A percentile compares a stretch with the other conserved stretches of the same genome.
phyloP scores from a whole-genome alignment of 2,329 filamentous ascomycete species.

The Diplocarpon mali region DNA sequence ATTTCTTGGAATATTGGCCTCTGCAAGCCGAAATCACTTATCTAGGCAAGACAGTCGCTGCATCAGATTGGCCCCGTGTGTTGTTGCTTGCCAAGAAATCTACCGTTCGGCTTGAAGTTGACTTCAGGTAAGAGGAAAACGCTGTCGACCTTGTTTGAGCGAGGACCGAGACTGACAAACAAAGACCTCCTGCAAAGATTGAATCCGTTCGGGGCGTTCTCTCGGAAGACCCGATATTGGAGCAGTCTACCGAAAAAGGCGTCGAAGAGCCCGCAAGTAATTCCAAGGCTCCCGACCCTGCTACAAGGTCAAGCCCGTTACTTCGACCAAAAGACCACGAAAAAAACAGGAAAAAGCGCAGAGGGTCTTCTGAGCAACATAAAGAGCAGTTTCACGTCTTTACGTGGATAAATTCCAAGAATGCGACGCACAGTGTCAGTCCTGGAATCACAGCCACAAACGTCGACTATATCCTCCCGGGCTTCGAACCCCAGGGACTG shows the following conservation, averaged over 20 bases:
- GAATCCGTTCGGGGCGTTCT: slow-evolving; percentile 2
- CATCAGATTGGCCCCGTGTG: slow-evolving; percentile 21
- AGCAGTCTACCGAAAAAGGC: neutral
- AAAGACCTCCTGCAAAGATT: neutral
- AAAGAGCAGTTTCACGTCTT: slow-evolving; percentile 21
- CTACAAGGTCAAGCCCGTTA: neutral
- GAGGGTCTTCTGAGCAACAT: neutral
- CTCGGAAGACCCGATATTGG: neutral
- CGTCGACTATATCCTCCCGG: neutral
- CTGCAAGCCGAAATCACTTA: slow-evolving; percentile 29
- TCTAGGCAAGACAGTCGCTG: slow-evolving; percentile 23
- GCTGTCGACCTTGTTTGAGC: neutral
- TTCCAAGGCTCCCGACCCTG: neutral
- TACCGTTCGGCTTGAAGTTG: slow-evolving; percentile 13
- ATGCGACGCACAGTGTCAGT: neutral
- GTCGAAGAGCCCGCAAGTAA: neutral
- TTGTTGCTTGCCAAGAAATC: slow-evolving; percentile 15
- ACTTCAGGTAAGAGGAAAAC: slow-evolving; percentile 4
- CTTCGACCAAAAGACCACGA: neutral
- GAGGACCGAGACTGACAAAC: neutral
- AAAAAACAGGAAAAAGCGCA: neutral
- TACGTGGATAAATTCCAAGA: slow-evolving; percentile 12
- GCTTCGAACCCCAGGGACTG: slow-evolving; percentile 1
- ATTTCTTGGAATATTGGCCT: slow-evolving; percentile 36
- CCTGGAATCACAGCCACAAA: neutral